A percentile compares a stretch with the other conserved stretches of the same genome.
Evolutionary conservation across 192 early-diverging fungal genomes (phyloP).

Genomic region (Backusella sp.): DNA sequence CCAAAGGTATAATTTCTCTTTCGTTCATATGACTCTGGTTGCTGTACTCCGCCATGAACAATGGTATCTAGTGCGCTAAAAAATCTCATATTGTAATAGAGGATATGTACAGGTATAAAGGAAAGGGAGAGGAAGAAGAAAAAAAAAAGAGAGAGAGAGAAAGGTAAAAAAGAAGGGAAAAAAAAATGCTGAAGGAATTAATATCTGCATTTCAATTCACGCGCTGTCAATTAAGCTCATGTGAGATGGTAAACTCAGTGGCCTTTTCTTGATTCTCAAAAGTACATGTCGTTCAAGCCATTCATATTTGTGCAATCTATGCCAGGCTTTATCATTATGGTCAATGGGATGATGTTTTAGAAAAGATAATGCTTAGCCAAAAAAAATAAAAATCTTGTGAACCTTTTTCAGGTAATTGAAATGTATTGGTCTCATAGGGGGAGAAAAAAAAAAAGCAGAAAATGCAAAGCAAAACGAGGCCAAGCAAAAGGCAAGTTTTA

Average conservation of each 20-base stretch:
- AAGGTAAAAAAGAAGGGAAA: not conserved
- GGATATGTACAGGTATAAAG: too few species aligned
- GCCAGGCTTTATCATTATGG: too few species aligned
- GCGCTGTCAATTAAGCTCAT: not conserved
- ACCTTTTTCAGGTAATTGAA: too few species aligned
- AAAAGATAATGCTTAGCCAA: too few species aligned
- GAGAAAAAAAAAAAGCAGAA: too few species aligned
- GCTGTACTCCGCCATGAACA: slow-evolving; percentile 37
- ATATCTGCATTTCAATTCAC: not conserved
- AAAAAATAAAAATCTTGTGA: too few species aligned
- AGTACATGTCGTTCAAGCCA: too few species aligned
- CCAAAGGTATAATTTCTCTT: slow-evolving; percentile 69
- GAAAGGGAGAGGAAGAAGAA: not conserved
- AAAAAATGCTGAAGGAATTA: not conserved
- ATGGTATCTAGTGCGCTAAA: slow-evolving; percentile 27
- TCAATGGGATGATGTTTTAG: too few species aligned
- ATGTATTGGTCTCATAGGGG: too few species aligned
- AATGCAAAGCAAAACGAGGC: too few species aligned
- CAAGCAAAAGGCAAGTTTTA: too few species aligned
- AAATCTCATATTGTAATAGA: slow-evolving; percentile 10
- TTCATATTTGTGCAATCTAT: too few species aligned
- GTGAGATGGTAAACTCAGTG: not conserved
- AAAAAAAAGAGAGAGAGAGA: not conserved
- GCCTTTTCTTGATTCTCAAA: not conserved
- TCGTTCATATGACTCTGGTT: slow-evolving; percentile 60